phyloP scores from a whole-genome alignment of 768 basidiomycete genomes.

The Boletus patriciae region DNA sequence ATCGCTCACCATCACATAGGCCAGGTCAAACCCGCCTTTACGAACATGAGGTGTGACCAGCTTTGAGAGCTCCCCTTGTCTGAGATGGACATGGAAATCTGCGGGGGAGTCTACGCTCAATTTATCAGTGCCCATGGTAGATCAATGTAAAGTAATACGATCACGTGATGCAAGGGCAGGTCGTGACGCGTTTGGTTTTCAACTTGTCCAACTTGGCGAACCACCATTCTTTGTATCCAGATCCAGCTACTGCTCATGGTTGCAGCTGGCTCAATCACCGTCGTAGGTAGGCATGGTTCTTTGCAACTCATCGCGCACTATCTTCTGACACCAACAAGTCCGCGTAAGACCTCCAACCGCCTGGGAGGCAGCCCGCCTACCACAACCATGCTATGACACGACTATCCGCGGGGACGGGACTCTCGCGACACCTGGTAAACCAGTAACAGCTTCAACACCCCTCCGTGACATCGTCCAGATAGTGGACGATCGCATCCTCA shows the following conservation, averaged over 20 bases:
- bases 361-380: constrained; percentile 83
- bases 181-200: constrained; percentile 32
- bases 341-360: constrained; percentile 86
- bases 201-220: constrained; percentile 17
- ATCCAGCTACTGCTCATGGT: constrained; percentile 51
- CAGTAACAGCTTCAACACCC: constrained; percentile 51
- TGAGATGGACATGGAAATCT: constrained; percentile 96
- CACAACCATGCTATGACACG: constrained; percentile 68
- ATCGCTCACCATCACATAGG: constrained; percentile 88
- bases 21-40: constrained; percentile 85
- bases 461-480: constrained; percentile 82
- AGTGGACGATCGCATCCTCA: constrained; percentile 91
- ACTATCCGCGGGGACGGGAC: constrained; percentile 83
- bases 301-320: neutral
- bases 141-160: constrained; percentile 19
- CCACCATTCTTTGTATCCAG: neutral
- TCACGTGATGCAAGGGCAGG: constrained; percentile 28
- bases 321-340: constrained; percentile 48
- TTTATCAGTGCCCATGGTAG: constrained; percentile 26
- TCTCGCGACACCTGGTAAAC: constrained; percentile 64
- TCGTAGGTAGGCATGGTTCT: constrained; percentile 57
- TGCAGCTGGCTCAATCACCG: constrained; percentile 83
- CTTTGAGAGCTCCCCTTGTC: constrained; percentile 78
- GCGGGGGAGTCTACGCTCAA: constrained; percentile 55
- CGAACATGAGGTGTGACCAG: constrained; percentile 90